These are phyloP conservation scores for Beauveria rudraprayagi DNA, from an alignment of 2,329 filamentous ascomycete genomes.

Conservation along the genomic window DNA sequence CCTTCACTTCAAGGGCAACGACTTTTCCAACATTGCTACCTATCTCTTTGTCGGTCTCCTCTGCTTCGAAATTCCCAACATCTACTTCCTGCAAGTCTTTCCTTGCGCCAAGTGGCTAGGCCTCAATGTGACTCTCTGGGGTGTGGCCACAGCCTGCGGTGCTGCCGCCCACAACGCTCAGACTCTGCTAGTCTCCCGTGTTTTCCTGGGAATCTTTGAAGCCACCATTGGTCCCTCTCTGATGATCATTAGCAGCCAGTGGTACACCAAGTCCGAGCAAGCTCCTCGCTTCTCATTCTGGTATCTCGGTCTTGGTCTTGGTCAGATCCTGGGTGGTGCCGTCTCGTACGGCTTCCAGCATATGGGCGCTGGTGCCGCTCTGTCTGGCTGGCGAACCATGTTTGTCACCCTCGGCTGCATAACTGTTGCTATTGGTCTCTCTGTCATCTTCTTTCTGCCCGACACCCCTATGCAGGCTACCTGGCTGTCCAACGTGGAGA, in stretches of 20 bases:
- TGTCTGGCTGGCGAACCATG: conserved; percentile 61
- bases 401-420: conserved; percentile 59
- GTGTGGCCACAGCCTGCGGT: conserved; percentile 44
- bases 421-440: conserved; percentile 26
- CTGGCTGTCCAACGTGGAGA: conserved; percentile 38
- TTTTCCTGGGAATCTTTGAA: conserved; percentile 54
- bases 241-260: conserved; percentile 53
- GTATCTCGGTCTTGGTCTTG: conserved; percentile 52
- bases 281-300: conserved; percentile 52
- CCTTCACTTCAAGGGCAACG: conserved; percentile 40
- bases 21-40: conserved; percentile 55
- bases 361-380: conserved; percentile 40
- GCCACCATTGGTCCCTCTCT: conserved; percentile 52
- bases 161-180: conserved; percentile 46
- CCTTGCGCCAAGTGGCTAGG: conserved; percentile 55
- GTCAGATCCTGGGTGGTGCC: conserved; percentile 54
- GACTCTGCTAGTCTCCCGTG: conserved; percentile 44
- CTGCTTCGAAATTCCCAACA: conserved; percentile 51
- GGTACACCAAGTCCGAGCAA: conserved; percentile 55
- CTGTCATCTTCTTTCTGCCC: conserved; percentile 26
- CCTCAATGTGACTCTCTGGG: conserved; percentile 51
- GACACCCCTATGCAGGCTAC: conserved; percentile 40
- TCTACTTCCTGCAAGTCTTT: conserved; percentile 50
- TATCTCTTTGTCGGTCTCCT: conserved; percentile 56
- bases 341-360: conserved; percentile 56